Conservation (phyloP, 176 grass and related monocot species). For the Secale cereale region DNA sequence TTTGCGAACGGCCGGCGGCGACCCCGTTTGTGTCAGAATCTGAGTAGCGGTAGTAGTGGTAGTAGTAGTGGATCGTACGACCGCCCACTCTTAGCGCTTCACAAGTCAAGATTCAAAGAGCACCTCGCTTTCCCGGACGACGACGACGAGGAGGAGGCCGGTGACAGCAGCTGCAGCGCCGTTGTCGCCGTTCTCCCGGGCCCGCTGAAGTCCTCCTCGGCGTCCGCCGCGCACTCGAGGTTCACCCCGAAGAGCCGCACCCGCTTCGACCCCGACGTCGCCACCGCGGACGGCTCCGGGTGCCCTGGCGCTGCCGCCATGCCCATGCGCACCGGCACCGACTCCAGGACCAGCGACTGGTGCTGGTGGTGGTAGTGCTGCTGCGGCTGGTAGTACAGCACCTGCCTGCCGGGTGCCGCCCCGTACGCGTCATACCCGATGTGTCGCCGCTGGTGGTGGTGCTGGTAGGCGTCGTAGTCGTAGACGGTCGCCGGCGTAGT, state of each 20-base stretch:
- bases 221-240: constrained; percentile 54
- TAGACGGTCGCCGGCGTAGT: constrained; percentile 37
- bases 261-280: constrained; percentile 54
- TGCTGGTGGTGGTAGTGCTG: background rate
- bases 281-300: constrained; percentile 21
- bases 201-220: constrained; percentile 13
- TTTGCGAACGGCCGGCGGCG: background rate
- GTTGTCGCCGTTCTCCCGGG: constrained; percentile 23
- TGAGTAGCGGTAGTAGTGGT: background rate
- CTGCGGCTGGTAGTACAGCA: constrained; percentile 48
- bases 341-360: constrained; percentile 60
- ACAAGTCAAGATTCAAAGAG: constrained; percentile 93
- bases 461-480: constrained; percentile 7
- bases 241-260: constrained; percentile 93
- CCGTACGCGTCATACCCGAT: constrained; percentile 11
- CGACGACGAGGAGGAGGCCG: constrained; percentile 48
- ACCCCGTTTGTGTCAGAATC: constrained; percentile 27
- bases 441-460: constrained; percentile 23
- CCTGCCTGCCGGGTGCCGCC: constrained; percentile 24
- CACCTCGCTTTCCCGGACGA: constrained; percentile 66
- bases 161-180: constrained; percentile 12
- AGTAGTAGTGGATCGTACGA: constrained; percentile 23
- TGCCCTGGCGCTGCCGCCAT: background rate
- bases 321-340: constrained; percentile 47
- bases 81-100: constrained; percentile 22